phyloP scores from a whole-genome alignment of 768 basidiomycete species.

The Xerocomus brunneocitrinus region DNA sequence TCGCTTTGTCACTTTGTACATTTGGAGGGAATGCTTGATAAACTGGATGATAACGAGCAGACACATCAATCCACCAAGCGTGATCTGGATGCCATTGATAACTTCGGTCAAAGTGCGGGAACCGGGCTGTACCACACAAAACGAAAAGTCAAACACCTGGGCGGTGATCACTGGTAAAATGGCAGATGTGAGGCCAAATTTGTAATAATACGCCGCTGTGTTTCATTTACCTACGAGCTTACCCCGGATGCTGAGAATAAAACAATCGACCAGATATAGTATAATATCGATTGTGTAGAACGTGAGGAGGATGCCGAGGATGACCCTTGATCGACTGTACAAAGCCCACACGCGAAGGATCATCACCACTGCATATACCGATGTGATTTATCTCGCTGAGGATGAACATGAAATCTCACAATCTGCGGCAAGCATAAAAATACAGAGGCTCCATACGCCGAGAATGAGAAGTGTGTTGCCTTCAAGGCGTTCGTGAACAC shows the following conservation, averaged over 20 bases:
- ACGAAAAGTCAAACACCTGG: not conserved
- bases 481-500: not conserved
- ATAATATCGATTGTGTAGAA: not conserved
- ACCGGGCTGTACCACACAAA: not conserved
- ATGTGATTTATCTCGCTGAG: not conserved
- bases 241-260: not conserved
- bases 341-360: slow-evolving; percentile 1
- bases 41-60: not conserved
- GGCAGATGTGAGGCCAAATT: not conserved
- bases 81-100: not conserved
- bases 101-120: not conserved
- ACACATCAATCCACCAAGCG: not conserved
- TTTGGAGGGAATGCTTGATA: not conserved
- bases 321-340: not conserved
- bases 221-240: not conserved
- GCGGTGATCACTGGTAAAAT: not conserved
- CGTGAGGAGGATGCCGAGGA: not conserved
- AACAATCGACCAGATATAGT: not conserved
- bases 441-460: not conserved
- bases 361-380: not conserved
- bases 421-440: not conserved
- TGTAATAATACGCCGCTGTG: not conserved
- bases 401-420: not conserved
- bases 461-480: not conserved
- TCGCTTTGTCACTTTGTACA: not conserved